phyloP scores from a whole-genome alignment of 345 rosid species.

The Boechera retrofracta region DNA sequence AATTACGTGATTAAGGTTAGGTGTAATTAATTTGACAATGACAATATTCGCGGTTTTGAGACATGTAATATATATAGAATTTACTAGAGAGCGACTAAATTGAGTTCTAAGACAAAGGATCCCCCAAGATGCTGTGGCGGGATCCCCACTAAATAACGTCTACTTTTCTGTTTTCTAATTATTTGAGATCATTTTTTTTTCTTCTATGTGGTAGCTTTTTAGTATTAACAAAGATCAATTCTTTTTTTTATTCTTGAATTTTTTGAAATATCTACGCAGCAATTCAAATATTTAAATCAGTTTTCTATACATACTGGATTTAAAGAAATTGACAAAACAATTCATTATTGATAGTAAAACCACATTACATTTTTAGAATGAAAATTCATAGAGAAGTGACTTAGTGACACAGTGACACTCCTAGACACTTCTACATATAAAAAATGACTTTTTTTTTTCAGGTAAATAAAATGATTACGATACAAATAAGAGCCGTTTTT shows the following conservation, averaged over 20 bases:
- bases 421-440: too few relatives aligned
- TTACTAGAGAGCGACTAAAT: background rate
- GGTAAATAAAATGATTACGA: constrained; percentile 10
- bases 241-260: background rate
- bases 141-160: constrained; percentile 31
- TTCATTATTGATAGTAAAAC: background rate
- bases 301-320: background rate
- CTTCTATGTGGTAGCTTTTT: background rate
- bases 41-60: background rate
- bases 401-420: too few relatives aligned
- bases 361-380: background rate
- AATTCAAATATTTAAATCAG: background rate
- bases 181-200: background rate
- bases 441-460: too few relatives aligned
- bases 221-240: background rate
- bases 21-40: background rate
- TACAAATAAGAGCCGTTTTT: constrained; percentile 28
- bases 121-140: constrained; percentile 24
- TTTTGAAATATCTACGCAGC: background rate
- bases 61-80: too few relatives aligned
- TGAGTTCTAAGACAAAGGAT: background rate
- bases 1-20: constrained; percentile 27
- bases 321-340: background rate
- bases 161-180: background rate
- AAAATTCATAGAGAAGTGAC: background rate